These are phyloP conservation scores for Hysterium pulicare DNA, from an alignment of 2,329 filamentous ascomycete species.

Conservation along the genomic window DNA sequence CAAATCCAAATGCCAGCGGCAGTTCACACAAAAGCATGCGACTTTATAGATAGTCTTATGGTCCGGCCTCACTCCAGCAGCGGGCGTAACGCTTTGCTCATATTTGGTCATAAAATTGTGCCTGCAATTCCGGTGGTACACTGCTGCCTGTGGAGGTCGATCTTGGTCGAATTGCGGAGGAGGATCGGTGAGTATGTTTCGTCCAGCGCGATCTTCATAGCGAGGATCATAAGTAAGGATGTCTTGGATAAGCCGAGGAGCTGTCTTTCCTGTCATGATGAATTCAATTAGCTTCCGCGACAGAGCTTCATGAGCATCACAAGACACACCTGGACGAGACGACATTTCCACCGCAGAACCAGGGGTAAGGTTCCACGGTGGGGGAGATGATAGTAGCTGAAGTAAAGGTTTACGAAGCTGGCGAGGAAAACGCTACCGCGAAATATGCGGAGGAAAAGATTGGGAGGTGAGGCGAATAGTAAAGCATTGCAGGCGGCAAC, in stretches of 20 bases:
- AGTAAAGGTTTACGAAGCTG: neutral
- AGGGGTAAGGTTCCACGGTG: constrained; percentile 1
- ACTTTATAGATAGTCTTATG: constrained; percentile 51
- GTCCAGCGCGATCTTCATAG: constrained; percentile 42
- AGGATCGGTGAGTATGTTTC: constrained; percentile 57
- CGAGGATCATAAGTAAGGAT: constrained; percentile 52
- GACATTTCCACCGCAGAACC: constrained; percentile 11
- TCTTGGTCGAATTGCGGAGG: constrained; percentile 51
- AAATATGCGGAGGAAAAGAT: constrained; percentile 1
- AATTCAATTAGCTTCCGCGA: constrained; percentile 15
- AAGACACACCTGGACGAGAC: constrained; percentile 11
- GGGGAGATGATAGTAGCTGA: neutral
- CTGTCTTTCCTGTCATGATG: constrained; percentile 46
- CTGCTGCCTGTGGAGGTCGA: constrained; percentile 27
- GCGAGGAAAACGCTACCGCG: neutral
- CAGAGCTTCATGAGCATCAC: constrained; percentile 9
- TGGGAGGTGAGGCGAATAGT: constrained; percentile 6
- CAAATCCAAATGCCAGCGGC: constrained; percentile 61
- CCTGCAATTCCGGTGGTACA: constrained; percentile 49
- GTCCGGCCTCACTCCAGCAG: constrained; percentile 39
- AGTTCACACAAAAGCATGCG: constrained; percentile 59
- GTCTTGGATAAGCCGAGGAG: constrained; percentile 51
- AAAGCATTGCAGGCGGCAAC: constrained; percentile 12
- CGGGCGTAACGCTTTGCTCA: constrained; percentile 51
- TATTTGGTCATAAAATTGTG: constrained; percentile 59